These are phyloP conservation scores for Aristolochia californica DNA, from an alignment of 164 flowering plant species.

Conservation along the genomic window DNA sequence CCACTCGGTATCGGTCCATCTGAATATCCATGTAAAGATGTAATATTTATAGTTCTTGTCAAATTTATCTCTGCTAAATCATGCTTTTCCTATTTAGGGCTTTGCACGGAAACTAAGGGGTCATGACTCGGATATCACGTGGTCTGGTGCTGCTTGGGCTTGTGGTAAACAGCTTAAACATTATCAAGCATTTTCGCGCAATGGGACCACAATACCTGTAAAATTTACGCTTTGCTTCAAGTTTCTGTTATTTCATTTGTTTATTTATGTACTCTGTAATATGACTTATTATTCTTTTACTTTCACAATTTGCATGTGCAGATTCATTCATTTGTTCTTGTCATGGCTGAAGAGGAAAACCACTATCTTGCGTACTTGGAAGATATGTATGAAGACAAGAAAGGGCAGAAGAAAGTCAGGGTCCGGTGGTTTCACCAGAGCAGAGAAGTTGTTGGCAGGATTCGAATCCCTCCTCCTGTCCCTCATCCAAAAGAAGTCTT, in stretches of 20 bases:
- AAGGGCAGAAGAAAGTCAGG: slow-evolving; percentile 84
- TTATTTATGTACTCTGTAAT: background rate
- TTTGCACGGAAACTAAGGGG: slow-evolving; percentile 37
- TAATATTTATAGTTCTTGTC: no score
- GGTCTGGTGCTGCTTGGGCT: slow-evolving; percentile 88
- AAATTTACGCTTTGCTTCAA: slow-evolving; percentile 14
- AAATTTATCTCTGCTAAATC: background rate
- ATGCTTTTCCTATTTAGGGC: slow-evolving; percentile 31
- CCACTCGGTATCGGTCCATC: slow-evolving; percentile 31
- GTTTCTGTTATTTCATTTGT: background rate
- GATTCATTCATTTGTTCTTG: slow-evolving; percentile 85
- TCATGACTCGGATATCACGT: slow-evolving; percentile 50
- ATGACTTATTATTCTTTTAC: background rate
- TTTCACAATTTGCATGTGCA: slow-evolving; percentile 20
- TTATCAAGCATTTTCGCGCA: slow-evolving; percentile 70
- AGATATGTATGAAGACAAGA: slow-evolving; percentile 94
- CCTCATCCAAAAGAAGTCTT: slow-evolving; percentile 87
- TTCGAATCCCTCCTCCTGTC: slow-evolving; percentile 27
- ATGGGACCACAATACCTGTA: slow-evolving; percentile 68
- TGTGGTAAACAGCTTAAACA: slow-evolving; percentile 93
- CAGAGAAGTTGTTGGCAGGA: slow-evolving; percentile 60
- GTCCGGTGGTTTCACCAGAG: slow-evolving; percentile 95
- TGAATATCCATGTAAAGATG: background rate
- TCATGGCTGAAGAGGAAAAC: slow-evolving; percentile 80
- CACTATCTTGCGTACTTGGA: slow-evolving; percentile 85